A percentile compares a stretch with the other conserved stretches of the same genome.
These are phyloP conservation scores for Microglena sp. DNA, from an alignment of 139 green algal species.

Conservation along the genomic window DNA sequence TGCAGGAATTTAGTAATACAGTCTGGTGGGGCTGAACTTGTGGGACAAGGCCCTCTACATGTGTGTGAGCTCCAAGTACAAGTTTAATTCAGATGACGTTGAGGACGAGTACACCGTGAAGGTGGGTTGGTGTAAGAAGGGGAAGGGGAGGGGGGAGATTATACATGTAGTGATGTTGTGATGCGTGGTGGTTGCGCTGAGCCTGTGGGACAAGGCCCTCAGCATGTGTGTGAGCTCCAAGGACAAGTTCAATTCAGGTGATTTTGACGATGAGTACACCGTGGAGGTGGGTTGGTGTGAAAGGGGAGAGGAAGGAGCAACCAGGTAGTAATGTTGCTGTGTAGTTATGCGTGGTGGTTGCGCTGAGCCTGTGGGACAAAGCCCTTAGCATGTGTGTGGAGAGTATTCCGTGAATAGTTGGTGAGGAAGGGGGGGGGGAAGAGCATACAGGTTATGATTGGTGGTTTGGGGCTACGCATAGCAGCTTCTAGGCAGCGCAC, in stretches of 20 bases:
- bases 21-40: slow-evolving; percentile 40
- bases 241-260: slow-evolving; percentile 33
- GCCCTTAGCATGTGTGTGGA: slow-evolving; percentile 27
- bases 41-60: slow-evolving; percentile 34
- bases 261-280: slow-evolving; percentile 59
- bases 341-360: too few relatives aligned
- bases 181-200: slow-evolving; percentile 44
- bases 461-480: too few relatives aligned
- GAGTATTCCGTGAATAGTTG: slow-evolving; percentile 49
- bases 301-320: too few relatives aligned
- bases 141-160: too few relatives aligned
- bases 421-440: too few relatives aligned
- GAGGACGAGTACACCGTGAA: slow-evolving; percentile 61
- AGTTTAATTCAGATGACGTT: slow-evolving; percentile 40
- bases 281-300: too few relatives aligned
- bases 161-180: too few relatives aligned
- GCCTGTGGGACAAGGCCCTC: slow-evolving; percentile 39
- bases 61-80: slow-evolving; percentile 20
- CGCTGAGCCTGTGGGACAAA: slow-evolving; percentile 40
- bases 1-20: too few relatives aligned
- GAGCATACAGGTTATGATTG: too few relatives aligned
- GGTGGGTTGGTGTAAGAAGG: too few relatives aligned
- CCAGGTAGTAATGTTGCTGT: too few relatives aligned
- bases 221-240: slow-evolving; percentile 20
- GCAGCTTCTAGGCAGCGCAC: too few relatives aligned